A percentile compares a stretch with the other conserved stretches of the same genome.
phyloP scores from a whole-genome alignment of 331 rosid genomes.

The Telfairia occidentalis region DNA sequence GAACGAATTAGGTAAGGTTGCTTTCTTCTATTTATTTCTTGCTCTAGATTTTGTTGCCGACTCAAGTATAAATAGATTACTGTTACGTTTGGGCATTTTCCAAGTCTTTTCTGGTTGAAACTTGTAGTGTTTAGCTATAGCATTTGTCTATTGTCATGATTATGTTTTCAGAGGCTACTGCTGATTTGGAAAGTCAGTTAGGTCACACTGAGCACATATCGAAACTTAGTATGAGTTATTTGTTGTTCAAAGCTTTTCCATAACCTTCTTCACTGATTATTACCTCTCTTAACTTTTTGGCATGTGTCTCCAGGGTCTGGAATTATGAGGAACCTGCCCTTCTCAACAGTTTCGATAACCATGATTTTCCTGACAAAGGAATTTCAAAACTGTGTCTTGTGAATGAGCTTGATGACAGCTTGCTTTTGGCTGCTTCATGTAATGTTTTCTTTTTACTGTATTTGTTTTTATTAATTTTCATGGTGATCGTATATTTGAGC shows the following conservation, averaged over 20 bases:
- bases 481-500: neutral
- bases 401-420: constrained; percentile 90
- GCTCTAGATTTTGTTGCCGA: neutral
- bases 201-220: neutral
- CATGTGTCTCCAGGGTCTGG: constrained; percentile 53
- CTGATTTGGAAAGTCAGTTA: neutral
- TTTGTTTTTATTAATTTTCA: constrained; percentile 9
- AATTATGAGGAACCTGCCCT: constrained; percentile 67
- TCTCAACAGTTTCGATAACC: constrained; percentile 83
- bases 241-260: neutral
- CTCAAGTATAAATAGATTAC: neutral
- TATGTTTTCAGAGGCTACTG: neutral
- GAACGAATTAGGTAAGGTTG: constrained; percentile 76
- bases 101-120: neutral
- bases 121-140: neutral
- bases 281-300: constrained; percentile 7
- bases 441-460: constrained; percentile 21
- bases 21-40: neutral
- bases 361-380: constrained; percentile 83
- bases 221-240: neutral
- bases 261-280: neutral
- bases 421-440: constrained; percentile 98
- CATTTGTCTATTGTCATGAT: neutral
- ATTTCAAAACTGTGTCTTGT: constrained; percentile 86
- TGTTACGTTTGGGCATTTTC: neutral